A percentile compares a stretch with the other conserved stretches of the same genome.
phyloP scores from a whole-genome alignment of 73 alveolate species.

The Stentor coeruleus region DNA sequence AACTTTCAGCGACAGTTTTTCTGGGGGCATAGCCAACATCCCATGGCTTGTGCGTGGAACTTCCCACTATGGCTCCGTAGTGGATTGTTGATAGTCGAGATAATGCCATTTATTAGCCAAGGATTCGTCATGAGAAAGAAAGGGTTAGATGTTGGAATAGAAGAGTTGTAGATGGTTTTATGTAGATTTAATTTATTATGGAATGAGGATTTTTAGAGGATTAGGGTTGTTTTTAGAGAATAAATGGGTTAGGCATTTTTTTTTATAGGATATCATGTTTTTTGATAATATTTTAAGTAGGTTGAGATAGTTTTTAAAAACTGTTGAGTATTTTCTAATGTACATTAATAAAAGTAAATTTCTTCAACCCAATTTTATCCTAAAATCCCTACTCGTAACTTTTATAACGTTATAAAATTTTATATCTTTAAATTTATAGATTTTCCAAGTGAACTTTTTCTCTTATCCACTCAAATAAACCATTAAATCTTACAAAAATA shows the following conservation, averaged over 20 bases:
- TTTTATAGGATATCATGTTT: neutral
- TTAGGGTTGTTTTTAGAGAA: neutral
- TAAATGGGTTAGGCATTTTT: neutral
- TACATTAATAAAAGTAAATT: too few species aligned
- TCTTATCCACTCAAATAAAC: too few species aligned
- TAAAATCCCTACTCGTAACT: neutral
- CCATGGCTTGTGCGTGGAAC: constrained; percentile 1
- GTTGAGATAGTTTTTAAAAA: too few species aligned
- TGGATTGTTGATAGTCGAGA: neutral
- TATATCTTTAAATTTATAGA: neutral
- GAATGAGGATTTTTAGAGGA: neutral
- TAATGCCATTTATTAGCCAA: constrained; percentile 4
- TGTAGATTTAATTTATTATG: neutral
- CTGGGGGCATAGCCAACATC: neutral
- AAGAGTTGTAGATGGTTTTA: neutral
- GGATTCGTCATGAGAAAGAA: neutral
- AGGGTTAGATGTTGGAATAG: neutral
- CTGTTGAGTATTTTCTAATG: neutral
- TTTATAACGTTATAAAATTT: too few species aligned
- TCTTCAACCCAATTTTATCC: too few species aligned
- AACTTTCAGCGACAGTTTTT: neutral
- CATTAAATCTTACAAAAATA: too few species aligned
- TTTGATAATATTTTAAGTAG: neutral
- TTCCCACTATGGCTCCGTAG: constrained; percentile 15
- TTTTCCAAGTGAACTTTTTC: neutral